Percentiles rank a stretch among this genome's conserved stretches.
These are phyloP conservation scores for Xylaria acuta DNA, from an alignment of 495 filamentous ascomycete species.

Conservation along the genomic window DNA sequence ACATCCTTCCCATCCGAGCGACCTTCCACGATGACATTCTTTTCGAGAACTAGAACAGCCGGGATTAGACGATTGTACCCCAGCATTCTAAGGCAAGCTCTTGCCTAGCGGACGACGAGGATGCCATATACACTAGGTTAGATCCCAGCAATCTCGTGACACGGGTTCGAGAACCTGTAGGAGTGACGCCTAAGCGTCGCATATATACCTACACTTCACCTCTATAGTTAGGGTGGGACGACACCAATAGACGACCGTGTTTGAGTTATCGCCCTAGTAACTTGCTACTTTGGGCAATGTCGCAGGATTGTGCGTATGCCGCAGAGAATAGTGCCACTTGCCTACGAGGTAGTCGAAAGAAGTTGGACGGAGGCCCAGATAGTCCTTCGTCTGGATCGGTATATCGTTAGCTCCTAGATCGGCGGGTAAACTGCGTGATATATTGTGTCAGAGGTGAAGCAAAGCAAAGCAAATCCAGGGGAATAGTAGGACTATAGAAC, in stretches of 20 bases:
- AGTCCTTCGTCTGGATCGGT: not conserved
- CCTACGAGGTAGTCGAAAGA: not conserved
- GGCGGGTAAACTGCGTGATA: slow-evolving; percentile 1
- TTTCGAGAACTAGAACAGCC: not conserved
- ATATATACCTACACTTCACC: not conserved
- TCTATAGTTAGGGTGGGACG: not conserved
- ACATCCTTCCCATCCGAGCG: slow-evolving; percentile 20
- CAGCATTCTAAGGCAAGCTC: not conserved
- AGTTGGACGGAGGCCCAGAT: no score
- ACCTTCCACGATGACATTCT: not conserved
- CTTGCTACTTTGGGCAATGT: slow-evolving; percentile 10
- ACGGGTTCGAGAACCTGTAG: not conserved
- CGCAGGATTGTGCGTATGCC: not conserved
- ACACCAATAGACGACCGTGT: slow-evolving; percentile 3
- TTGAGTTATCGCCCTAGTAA: not conserved
- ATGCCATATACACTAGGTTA: slow-evolving; percentile 13
- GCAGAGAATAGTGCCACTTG: not conserved
- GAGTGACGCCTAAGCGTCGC: slow-evolving; percentile 4
- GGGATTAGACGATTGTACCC: not conserved
- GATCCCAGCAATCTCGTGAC: slow-evolving; percentile 12
- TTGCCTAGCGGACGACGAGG: not conserved
- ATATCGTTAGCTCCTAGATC: not conserved
- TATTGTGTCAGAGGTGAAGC: slow-evolving; percentile 5
- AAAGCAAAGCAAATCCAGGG: not conserved
- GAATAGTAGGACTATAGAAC: not conserved